phyloP scores from a whole-genome alignment of 352 stramenopile species.

The Phytopythium litorale region DNA sequence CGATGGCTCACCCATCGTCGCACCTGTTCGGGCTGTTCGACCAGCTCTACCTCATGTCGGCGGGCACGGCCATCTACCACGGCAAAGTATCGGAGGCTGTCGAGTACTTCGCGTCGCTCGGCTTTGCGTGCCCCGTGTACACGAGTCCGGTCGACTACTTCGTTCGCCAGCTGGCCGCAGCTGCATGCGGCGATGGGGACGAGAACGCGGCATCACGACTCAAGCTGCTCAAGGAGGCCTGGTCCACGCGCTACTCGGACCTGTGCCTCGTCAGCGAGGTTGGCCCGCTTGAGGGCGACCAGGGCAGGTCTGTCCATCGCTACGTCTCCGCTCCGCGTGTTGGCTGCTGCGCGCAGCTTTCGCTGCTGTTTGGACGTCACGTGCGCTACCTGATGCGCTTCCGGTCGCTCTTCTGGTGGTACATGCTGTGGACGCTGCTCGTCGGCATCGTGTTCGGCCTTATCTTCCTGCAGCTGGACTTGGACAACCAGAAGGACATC shows the following conservation, averaged over 20 bases:
- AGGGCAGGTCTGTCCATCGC: background rate
- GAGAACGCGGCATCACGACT: constrained; percentile 25
- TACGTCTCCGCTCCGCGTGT: constrained; percentile 5
- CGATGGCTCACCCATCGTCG: constrained; percentile 85
- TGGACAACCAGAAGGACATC: constrained; percentile 32
- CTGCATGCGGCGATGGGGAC: constrained; percentile 18
- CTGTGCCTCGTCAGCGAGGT: constrained; percentile 8
- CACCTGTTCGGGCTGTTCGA: constrained; percentile 57
- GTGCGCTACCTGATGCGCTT: constrained; percentile 34
- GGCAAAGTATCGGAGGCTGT: constrained; percentile 44
- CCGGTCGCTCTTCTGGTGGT: constrained; percentile 29
- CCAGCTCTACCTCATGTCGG: constrained; percentile 48
- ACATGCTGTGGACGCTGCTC: constrained; percentile 33
- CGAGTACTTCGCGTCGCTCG: constrained; percentile 49
- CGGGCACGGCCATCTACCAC: constrained; percentile 51
- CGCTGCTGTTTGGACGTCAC: constrained; percentile 41
- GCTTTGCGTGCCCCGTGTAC: constrained; percentile 49
- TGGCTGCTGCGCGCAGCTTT: constrained; percentile 26
- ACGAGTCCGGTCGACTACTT: constrained; percentile 70
- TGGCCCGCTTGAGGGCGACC: background rate
- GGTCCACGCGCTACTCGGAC: constrained; percentile 28
- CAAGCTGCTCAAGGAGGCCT: constrained; percentile 34
- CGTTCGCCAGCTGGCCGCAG: constrained; percentile 36
- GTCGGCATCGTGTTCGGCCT: constrained; percentile 36
- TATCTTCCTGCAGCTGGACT: constrained; percentile 40